Evolutionary conservation across 352 stramenopile species (phyloP), one percentile per base, ranked within the genome.

Genomic region (Blastocystis sp.): DNA sequence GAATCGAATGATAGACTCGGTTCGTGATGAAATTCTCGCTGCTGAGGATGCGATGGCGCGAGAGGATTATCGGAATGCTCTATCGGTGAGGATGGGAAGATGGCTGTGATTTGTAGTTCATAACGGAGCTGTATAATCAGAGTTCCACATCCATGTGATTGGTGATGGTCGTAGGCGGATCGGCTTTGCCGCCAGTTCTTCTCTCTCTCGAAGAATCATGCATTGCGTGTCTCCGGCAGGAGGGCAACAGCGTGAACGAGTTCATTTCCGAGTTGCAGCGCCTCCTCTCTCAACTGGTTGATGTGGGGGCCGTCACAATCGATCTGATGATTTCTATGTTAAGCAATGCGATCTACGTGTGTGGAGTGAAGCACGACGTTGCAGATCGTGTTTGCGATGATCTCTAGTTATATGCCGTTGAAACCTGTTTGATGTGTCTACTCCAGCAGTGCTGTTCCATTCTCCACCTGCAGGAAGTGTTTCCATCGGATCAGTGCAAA

Each of bases 271-370:
- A 23, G 45, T 0, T n/a, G 3, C 23, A 65, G 17, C 17, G 59
- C 59, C 7, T 28, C 21, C 59, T 65, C 59, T 9, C 23, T 9
- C 59, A 23, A 23, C 59, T 76, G 21, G 41, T 11, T 76, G 66
- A 76, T 59, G 53, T 76, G 9, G 4, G 11, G 4, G 4, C 34
- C n/a, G 1, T 71, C 4, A n/a, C 64, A 40, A 14, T 76, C 21
- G 66, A 76, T 60, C 14, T 28, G 2, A 59, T 52, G 14, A 60
- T 84, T 23, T 28, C 34, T 48, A 38, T 84, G 5, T 0, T 84
- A 11, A 84, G 60, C 17, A 69, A 84, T 48, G 41, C 61, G 14
- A 21, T 84, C 19, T 69, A 69, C 34, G 41, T 84, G 19, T 23
- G 4, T 53, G 40, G 19, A 23, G 59, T 9, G n/a, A 45, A 48